Conservation (phyloP, 75 land plant species). For the Selaginella tamariscina region DNA sequence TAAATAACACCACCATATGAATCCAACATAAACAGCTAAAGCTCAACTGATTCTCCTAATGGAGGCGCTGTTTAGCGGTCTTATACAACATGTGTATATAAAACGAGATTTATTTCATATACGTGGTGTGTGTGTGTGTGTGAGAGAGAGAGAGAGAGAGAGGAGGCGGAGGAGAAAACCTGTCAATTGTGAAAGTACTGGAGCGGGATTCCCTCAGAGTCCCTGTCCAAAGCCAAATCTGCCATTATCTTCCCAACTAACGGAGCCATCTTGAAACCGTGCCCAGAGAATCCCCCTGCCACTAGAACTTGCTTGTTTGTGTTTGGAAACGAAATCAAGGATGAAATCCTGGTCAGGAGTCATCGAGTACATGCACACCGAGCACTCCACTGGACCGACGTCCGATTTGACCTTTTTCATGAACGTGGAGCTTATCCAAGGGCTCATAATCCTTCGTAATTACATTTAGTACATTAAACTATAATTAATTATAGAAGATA, state of each 20-base stretch:
- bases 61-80: too few relatives aligned
- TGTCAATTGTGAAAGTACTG: too few relatives aligned
- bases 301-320: constrained; percentile 39
- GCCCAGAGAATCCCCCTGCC: constrained; percentile 85
- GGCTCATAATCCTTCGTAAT: constrained; percentile 22
- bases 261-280: constrained; percentile 96
- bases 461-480: too few relatives aligned
- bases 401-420: constrained; percentile 38
- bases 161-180: constrained; percentile 47
- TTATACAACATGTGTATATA: too few relatives aligned
- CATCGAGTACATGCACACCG: constrained; percentile 86
- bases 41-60: too few relatives aligned
- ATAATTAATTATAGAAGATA: too few relatives aligned
- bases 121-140: too few relatives aligned
- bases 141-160: too few relatives aligned
- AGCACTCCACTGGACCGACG: constrained; percentile 48
- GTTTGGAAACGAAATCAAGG: constrained; percentile 54
- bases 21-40: too few relatives aligned
- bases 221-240: constrained; percentile 45
- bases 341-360: constrained; percentile 88
- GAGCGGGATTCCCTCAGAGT: constrained; percentile 40
- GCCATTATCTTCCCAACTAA: constrained; percentile 66
- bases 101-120: too few relatives aligned
- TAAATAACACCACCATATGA: too few relatives aligned
- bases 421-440: constrained; percentile 46